Conservation (phyloP, 1,139 yeast genomes). For the Sugiyamaella pinicola region DNA sequence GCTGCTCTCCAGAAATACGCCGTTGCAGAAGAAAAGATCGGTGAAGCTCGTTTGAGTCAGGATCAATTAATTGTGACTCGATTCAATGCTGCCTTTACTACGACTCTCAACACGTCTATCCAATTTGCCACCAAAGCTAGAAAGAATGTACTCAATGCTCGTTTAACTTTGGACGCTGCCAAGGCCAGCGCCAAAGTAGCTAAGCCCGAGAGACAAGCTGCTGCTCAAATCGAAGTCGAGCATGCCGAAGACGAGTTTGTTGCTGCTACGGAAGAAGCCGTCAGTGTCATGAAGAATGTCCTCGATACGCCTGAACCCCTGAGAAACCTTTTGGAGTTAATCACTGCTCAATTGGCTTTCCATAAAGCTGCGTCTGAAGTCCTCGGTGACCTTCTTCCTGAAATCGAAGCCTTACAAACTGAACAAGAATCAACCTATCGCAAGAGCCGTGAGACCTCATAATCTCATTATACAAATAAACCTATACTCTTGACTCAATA, state of each 20-base stretch:
- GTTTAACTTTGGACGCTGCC: constrained; percentile 79
- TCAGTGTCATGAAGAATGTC: constrained; percentile 79
- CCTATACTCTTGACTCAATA: constrained; percentile 28
- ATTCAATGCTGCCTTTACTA: constrained; percentile 68
- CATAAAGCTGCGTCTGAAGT: constrained; percentile 76
- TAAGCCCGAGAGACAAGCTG: constrained; percentile 73
- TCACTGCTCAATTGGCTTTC: constrained; percentile 80
- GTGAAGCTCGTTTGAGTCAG: constrained; percentile 82
- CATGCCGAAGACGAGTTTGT: constrained; percentile 89
- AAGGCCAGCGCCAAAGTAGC: constrained; percentile 69
- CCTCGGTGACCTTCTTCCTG: constrained; percentile 66
- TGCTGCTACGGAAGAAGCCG: constrained; percentile 88
- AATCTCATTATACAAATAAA: constrained; percentile 1
- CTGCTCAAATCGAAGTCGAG: constrained; percentile 76
- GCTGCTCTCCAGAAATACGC: constrained; percentile 55
- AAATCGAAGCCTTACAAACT: constrained; percentile 62
- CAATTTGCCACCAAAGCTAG: constrained; percentile 71
- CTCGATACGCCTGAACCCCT: constrained; percentile 74
- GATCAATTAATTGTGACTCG: constrained; percentile 71
- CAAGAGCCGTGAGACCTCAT: constrained; percentile 38
- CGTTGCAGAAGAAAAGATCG: constrained; percentile 65
- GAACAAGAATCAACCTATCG: constrained; percentile 50
- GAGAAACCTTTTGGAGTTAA: constrained; percentile 67
- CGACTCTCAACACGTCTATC: constrained; percentile 65
- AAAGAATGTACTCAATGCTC: constrained; percentile 73